Conservation (phyloP, 371 early-diverging fungal species). For the Syncephalis plumigaleata region DNA sequence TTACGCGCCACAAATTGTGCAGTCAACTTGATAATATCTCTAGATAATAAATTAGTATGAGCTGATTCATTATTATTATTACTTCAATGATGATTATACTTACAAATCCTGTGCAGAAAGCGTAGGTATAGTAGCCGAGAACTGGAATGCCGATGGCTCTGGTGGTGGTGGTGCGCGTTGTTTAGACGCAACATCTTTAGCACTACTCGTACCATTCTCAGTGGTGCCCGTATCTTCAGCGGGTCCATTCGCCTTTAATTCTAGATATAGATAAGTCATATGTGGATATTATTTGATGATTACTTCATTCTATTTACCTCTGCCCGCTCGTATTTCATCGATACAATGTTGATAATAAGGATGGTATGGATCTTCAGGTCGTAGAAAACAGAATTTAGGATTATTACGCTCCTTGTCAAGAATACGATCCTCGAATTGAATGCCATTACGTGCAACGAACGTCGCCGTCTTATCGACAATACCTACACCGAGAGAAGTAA, state of each 20-base stretch:
- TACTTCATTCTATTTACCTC: constrained; percentile 21
- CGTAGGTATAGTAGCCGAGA: constrained; percentile 54
- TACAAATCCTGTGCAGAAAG: constrained; percentile 84
- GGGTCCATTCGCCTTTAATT: neutral
- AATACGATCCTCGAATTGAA: constrained; percentile 72
- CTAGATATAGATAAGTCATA: neutral
- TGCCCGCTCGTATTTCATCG: constrained; percentile 42
- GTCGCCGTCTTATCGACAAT: constrained; percentile 81
- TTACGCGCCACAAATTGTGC: constrained; percentile 93
- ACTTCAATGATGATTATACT: constrained; percentile 8
- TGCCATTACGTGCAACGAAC: constrained; percentile 66
- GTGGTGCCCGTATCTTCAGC: too few species aligned
- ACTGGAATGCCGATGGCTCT: constrained; percentile 57
- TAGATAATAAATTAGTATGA: constrained; percentile 8
- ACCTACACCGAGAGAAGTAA: constrained; percentile 13
- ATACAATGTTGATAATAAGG: constrained; percentile 73
- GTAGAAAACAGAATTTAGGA: constrained; percentile 82
- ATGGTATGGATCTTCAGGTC: constrained; percentile 83
- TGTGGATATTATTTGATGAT: too few species aligned
- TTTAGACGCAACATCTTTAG: too few species aligned
- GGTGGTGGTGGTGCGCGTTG: constrained; percentile 15
- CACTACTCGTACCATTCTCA: too few species aligned
- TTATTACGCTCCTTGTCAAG: constrained; percentile 70
- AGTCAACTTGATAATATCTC: constrained; percentile 84
- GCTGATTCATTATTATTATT: too few species aligned